phyloP scores from a whole-genome alignment of 148 eudicot species.

The Heliosperma pusillum region DNA sequence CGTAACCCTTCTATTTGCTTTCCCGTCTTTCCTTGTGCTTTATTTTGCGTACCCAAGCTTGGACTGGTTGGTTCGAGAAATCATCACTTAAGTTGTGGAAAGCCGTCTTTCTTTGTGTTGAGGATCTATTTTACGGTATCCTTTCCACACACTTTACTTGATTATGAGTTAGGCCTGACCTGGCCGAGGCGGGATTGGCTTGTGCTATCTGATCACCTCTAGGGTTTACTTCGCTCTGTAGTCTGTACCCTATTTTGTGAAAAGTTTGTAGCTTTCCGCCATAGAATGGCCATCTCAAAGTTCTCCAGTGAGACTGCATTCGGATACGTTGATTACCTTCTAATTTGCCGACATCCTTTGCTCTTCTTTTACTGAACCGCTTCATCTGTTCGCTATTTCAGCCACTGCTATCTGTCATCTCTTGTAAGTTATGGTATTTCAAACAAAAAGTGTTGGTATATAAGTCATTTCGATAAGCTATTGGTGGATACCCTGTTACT shows the following conservation, averaged over 20 bases:
- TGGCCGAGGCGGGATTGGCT: too few relatives aligned
- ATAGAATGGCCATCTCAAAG: not conserved
- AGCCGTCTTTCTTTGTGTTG: too few relatives aligned
- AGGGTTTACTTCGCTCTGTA: too few relatives aligned
- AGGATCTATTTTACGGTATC: too few relatives aligned
- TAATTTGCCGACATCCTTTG: not conserved
- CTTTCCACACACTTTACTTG: too few relatives aligned
- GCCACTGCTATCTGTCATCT: not conserved
- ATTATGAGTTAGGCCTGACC: too few relatives aligned
- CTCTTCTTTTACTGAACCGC: not conserved
- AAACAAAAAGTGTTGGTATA: too few relatives aligned
- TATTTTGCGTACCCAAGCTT: slow-evolving; percentile 46
- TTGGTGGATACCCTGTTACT: too few relatives aligned
- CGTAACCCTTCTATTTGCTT: slow-evolving; percentile 41
- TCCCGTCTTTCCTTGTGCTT: slow-evolving; percentile 46
- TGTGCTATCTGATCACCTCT: too few relatives aligned
- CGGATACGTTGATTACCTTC: not conserved
- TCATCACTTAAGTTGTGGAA: not conserved
- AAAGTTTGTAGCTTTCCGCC: not conserved
- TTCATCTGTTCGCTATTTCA: not conserved
- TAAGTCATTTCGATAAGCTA: too few relatives aligned
- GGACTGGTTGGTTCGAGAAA: slow-evolving; percentile 54
- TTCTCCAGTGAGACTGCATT: not conserved
- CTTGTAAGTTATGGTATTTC: not conserved
- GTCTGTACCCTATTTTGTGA: not conserved